phyloP scores from a whole-genome alignment of 2,329 filamentous ascomycete genomes.

The Fusarium annulatum region DNA sequence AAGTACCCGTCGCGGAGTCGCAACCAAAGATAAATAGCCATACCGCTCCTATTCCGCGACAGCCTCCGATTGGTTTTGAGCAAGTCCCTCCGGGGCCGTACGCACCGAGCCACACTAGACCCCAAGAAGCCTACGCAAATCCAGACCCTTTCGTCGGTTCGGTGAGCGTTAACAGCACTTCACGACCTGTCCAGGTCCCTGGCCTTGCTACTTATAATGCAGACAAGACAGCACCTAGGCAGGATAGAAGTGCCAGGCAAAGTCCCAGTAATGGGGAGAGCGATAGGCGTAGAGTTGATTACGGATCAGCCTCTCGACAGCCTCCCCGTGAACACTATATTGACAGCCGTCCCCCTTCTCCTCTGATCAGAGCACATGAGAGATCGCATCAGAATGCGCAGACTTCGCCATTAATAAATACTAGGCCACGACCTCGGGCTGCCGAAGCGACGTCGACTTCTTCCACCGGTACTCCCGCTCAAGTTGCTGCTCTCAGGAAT shows the following conservation, averaged over 20 bases:
- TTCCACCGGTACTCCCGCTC: constrained; percentile 56
- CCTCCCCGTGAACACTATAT: constrained; percentile 41
- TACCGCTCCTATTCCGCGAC: constrained; percentile 15
- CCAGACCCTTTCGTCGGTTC: constrained; percentile 3
- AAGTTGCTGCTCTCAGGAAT: constrained; percentile 67
- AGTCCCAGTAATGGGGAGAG: constrained; percentile 52
- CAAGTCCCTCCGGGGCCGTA: constrained; percentile 12
- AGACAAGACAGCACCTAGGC: constrained; percentile 24
- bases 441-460: constrained; percentile 32
- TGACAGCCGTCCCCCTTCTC: constrained; percentile 60
- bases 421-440: constrained; percentile 47
- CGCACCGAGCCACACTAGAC: constrained; percentile 8
- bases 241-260: constrained; percentile 53
- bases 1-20: constrained; percentile 29
- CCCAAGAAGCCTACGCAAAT: constrained; percentile 19
- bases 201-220: constrained; percentile 48
- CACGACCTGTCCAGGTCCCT: constrained; percentile 42
- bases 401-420: constrained; percentile 67
- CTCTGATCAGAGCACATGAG: constrained; percentile 78
- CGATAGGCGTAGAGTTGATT: constrained; percentile 25
- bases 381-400: constrained; percentile 78
- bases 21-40: constrained; percentile 24
- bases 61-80: constrained; percentile 11
- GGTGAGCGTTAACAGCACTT: constrained; percentile 23
- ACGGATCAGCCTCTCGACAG: constrained; percentile 24